Percentiles rank a stretch among this genome's conserved stretches.
These are phyloP conservation scores for Arxiozyma telluris DNA, from an alignment of 1,139 yeast genomes.

Conservation along the genomic window DNA sequence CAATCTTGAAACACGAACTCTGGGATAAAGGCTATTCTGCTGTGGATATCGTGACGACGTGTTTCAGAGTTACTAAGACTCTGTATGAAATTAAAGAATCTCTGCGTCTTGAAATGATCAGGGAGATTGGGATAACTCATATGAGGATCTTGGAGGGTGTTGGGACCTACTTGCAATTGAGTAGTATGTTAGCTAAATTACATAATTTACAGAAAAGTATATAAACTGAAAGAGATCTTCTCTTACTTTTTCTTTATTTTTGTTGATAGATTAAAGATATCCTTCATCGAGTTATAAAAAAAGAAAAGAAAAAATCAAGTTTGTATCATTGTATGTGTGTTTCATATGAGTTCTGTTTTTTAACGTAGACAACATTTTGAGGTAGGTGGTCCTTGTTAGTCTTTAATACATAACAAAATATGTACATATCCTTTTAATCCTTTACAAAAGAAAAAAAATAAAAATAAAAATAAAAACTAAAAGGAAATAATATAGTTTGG, in stretches of 20 bases:
- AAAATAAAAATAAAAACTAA: too few species aligned
- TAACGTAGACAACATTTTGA: too few species aligned
- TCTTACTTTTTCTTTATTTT: neutral
- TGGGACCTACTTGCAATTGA: slow-evolving; percentile 72
- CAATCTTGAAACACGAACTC: slow-evolving; percentile 47
- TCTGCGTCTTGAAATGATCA: slow-evolving; percentile 63
- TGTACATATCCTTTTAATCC: too few species aligned
- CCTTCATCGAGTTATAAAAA: too few species aligned
- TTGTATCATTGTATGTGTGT: too few species aligned
- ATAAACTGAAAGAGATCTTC: neutral
- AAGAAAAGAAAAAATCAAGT: too few species aligned
- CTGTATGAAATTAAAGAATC: slow-evolving; percentile 59
- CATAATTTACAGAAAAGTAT: slow-evolving; percentile 13
- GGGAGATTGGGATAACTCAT: slow-evolving; percentile 82
- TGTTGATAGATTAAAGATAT: neutral
- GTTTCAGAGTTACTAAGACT: slow-evolving; percentile 79
- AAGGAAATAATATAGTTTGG: neutral
- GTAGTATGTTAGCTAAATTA: slow-evolving; percentile 71
- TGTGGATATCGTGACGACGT: slow-evolving; percentile 83
- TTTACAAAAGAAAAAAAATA: neutral
- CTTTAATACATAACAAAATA: too few species aligned
- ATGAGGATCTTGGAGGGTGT: slow-evolving; percentile 94
- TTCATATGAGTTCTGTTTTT: too few species aligned
- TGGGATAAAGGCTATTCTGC: slow-evolving; percentile 94
- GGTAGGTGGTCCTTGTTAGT: neutral